Conservation (phyloP, 2,329 filamentous ascomycete genomes). For the Phoma sp. region DNA sequence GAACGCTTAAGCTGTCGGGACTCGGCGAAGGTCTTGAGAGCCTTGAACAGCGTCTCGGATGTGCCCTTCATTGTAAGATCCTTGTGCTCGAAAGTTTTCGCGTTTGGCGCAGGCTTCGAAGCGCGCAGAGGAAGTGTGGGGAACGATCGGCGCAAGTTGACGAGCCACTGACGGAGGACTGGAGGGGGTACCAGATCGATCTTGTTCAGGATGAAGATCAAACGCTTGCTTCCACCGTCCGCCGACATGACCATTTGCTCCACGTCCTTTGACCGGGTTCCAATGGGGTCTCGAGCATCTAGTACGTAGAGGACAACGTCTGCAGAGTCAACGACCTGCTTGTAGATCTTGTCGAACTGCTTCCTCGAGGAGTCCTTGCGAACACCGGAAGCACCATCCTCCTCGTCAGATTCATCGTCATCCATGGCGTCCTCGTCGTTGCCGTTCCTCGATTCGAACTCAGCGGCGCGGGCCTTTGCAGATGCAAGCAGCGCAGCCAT, state of each 20-base stretch:
- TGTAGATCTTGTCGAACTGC: constrained; percentile 95
- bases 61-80: constrained; percentile 87
- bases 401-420: constrained; percentile 60
- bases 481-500: constrained; percentile 92
- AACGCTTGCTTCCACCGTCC: constrained; percentile 79
- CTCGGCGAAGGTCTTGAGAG: constrained; percentile 87
- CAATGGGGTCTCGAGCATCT: constrained; percentile 89
- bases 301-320: constrained; percentile 94
- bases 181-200: constrained; percentile 86
- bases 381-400: constrained; percentile 43
- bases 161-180: constrained; percentile 84
- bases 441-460: constrained; percentile 73
- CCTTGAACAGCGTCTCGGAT: constrained; percentile 82
- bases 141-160: constrained; percentile 86
- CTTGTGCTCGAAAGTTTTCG: constrained; percentile 91
- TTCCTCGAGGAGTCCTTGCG: constrained; percentile 73
- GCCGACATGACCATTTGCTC: constrained; percentile 93
- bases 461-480: constrained; percentile 76
- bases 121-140: constrained; percentile 89
- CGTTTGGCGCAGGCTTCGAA: constrained; percentile 81
- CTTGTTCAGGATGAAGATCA: constrained; percentile 95
- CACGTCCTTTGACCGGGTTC: constrained; percentile 87
- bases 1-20: constrained; percentile 85
- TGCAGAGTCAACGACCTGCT: constrained; percentile 85
- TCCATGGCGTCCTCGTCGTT: constrained; percentile 66